Base-by-base conservation (phyloP, 371 early-diverging fungal genomes). In the Capillidium rhysosporum region DNA sequence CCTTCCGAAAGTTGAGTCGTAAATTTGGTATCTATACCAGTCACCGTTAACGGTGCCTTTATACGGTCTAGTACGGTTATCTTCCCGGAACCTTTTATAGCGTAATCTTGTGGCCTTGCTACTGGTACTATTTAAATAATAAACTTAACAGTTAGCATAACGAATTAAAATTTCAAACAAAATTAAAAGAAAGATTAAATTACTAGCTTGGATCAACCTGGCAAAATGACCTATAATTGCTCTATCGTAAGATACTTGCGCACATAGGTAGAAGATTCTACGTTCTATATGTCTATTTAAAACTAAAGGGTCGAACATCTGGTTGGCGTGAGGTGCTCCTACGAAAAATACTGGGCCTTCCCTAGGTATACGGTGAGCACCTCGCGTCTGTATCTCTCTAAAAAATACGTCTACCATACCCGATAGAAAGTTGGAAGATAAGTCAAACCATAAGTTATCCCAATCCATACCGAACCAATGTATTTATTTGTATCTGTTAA, bases 321-420 rank as follows among this genome's bases (percentile, higher is more conserved):
- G 97, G 69, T 93, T 94, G 39, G 86, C 84, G 72, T 94, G 97
- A n/a, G 95, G 94, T 1, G 89, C 95, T 2, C 81, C 89, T 34
- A 90, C 88, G 64, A 96, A 96, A 49, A 96, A 84, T 48, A 92
- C 83, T 2, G 92, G 92, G 0, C 89, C 92, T 21, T 71, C 66
- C 44, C 59, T 57, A 3, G 97, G 97, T 31, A 94, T 79, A 56
- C 77, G 69, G 63, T 93, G 88, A 21, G 76, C 63, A 54, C 91
- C 92, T 23, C 91, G 78, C 5, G 76, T 72, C 52, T 76, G 77
- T 49, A 96, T 79, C 63, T 93, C 93, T 14, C 90, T 71, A 65
- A 91, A 90, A 62, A 92, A 92, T 60, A 88, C 68, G 49, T 79
- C 74, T 31, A 91, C 68, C 29, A 81, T 38, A 16, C n/a, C 29